Evolutionary conservation across 192 early-diverging fungal species (phyloP).

Genomic region (Podochytrium sp.): DNA sequence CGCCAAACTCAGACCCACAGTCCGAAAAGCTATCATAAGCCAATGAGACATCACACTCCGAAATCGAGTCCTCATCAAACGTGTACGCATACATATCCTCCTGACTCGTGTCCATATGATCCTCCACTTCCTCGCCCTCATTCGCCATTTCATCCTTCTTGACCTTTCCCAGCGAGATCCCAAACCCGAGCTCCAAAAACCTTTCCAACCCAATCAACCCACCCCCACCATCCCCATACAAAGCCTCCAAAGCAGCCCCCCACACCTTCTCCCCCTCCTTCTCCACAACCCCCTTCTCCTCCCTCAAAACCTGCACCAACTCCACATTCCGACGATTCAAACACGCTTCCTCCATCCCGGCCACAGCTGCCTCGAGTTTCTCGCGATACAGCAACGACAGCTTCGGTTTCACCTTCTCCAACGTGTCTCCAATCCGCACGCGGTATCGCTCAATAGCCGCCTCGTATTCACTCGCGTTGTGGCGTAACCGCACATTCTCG

Average conservation of each 20-base stretch:
- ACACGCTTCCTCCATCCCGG: background rate
- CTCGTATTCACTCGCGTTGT: conserved; percentile 30
- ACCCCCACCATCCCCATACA: background rate
- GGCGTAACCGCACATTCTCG: conserved; percentile 34
- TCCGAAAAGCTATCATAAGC: conserved; percentile 29
- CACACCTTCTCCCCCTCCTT: background rate
- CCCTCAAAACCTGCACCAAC: background rate
- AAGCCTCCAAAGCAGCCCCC: background rate
- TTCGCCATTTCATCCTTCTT: background rate
- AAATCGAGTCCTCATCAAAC: conserved; percentile 12
- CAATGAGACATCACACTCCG: conserved; percentile 24
- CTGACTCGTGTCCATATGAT: background rate
- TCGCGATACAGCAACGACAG: conserved; percentile 3
- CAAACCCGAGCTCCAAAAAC: background rate
- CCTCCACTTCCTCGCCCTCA: background rate
- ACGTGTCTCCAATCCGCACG: background rate
- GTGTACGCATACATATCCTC: background rate
- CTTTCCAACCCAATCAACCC: background rate
- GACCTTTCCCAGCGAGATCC: background rate
- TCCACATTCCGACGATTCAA: background rate
- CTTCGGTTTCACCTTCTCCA: background rate
- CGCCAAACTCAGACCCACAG: conserved; percentile 16
- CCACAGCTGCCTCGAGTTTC: conserved; percentile 14
- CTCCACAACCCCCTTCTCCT: background rate
- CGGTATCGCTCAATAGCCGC: conserved; percentile 29